A percentile compares a stretch with the other conserved stretches of the same genome.
phyloP scores from a whole-genome alignment of 2,329 filamentous ascomycete species.

The Chaetoscypha palmicola region DNA sequence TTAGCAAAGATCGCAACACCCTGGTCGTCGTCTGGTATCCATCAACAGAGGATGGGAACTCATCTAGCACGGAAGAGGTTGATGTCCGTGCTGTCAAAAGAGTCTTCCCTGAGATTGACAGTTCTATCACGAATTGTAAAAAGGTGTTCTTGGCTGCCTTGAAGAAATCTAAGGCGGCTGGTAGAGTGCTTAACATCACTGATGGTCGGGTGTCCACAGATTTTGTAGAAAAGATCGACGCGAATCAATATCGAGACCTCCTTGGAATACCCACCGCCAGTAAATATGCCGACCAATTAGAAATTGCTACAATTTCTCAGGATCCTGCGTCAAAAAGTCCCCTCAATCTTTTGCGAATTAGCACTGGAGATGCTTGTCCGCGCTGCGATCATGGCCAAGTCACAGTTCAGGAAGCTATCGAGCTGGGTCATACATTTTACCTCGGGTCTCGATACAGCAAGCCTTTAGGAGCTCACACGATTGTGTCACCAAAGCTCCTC shows the following conservation, averaged over 20 bases:
- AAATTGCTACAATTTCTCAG: conserved; percentile 19
- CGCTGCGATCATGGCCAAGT: conserved; percentile 59
- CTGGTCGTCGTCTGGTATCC: conserved; percentile 59
- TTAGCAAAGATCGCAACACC: conserved; percentile 59
- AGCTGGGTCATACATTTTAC: conserved; percentile 92
- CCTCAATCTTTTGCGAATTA: conserved; percentile 59
- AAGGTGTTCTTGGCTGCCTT: conserved; percentile 34
- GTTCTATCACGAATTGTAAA: conserved; percentile 55
- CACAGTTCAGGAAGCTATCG: conserved; percentile 65
- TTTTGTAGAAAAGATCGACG: background rate
- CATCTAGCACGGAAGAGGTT: conserved; percentile 30
- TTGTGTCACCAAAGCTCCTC: conserved; percentile 33
- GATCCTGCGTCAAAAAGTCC: conserved; percentile 35
- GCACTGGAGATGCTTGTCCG: conserved; percentile 65
- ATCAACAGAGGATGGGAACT: background rate
- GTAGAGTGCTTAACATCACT: conserved; percentile 31
- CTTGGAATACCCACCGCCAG: background rate
- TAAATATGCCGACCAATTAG: background rate
- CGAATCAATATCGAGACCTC: no score
- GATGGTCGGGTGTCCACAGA: conserved; percentile 30
- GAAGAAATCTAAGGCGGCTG: conserved; percentile 29
- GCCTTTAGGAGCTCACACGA: conserved; percentile 60
- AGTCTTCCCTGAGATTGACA: conserved; percentile 60
- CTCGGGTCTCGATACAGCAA: conserved; percentile 82
- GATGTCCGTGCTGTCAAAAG: conserved; percentile 61